Percentiles rank a stretch among this genome's conserved stretches.
These are phyloP conservation scores for Nothophytophthora sp. DNA, from an alignment of 352 stramenopile genomes.

Conservation along the genomic window DNA sequence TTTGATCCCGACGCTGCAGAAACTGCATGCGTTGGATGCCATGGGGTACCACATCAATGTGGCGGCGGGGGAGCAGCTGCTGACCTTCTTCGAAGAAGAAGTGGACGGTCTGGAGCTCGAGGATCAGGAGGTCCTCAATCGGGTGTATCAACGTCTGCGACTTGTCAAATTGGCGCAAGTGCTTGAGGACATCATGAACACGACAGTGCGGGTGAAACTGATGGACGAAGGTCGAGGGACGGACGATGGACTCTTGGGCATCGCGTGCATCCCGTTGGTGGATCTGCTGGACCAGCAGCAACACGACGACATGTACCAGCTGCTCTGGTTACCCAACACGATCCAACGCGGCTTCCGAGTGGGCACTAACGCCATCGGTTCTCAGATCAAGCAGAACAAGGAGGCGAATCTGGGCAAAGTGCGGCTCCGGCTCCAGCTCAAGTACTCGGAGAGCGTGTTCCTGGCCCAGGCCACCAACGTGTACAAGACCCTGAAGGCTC, in stretches of 20 bases:
- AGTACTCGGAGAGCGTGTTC: constrained; percentile 58
- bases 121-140: constrained; percentile 46
- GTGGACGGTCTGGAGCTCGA: constrained; percentile 67
- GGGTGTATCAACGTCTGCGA: constrained; percentile 56
- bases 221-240: constrained; percentile 54
- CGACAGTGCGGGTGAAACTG: constrained; percentile 54
- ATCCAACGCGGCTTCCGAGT: constrained; percentile 6
- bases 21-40: constrained; percentile 51
- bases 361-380: background rate
- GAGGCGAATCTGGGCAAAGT: constrained; percentile 34
- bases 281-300: constrained; percentile 67
- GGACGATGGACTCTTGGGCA: constrained; percentile 52
- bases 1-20: constrained; percentile 56
- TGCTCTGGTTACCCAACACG: constrained; percentile 32
- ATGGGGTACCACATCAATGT: constrained; percentile 40
- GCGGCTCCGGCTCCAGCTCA: constrained; percentile 45
- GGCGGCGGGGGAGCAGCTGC: constrained; percentile 35
- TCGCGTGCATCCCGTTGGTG: constrained; percentile 60
- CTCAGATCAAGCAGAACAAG: background rate
- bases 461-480: constrained; percentile 65
- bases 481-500: constrained; percentile 63
- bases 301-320: constrained; percentile 59
- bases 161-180: constrained; percentile 58
- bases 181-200: constrained; percentile 63
- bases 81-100: constrained; percentile 67